Evolutionary conservation across 2,329 filamentous ascomycete species (phyloP).

Genomic region (Paecilomyces variotii): DNA sequence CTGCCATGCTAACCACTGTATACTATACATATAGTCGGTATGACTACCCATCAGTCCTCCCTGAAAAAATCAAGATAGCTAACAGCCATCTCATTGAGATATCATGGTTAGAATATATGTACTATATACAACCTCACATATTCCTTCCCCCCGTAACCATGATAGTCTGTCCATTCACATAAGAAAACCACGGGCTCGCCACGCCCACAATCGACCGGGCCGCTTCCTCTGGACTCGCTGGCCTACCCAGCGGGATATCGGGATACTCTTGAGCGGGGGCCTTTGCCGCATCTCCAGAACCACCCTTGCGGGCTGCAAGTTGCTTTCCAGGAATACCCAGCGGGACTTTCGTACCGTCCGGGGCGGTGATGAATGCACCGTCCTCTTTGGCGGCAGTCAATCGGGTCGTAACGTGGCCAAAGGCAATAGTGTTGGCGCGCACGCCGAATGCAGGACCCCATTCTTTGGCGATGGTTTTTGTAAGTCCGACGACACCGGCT

Average conservation of each 20-base stretch:
- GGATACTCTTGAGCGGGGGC: conserved; percentile 38
- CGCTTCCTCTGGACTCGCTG: conserved; percentile 72
- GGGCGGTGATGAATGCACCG: conserved; percentile 68
- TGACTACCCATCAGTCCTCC: too few species aligned
- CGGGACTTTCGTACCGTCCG: conserved; percentile 66
- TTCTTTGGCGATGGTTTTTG: conserved; percentile 85
- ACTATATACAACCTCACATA: conserved; percentile 37
- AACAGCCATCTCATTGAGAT: background rate
- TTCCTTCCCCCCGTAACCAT: conserved; percentile 71
- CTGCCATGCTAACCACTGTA: too few species aligned
- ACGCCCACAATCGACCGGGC: conserved; percentile 70
- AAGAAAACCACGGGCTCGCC: conserved; percentile 72
- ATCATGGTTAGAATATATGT: background rate
- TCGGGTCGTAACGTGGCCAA: conserved; percentile 72
- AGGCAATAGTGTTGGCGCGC: conserved; percentile 73
- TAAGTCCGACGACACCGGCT: conserved; percentile 72
- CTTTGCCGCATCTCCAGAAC: conserved; percentile 18
- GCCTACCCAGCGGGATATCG: conserved; percentile 71
- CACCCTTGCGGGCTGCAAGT: conserved; percentile 19
- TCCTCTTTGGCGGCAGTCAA: conserved; percentile 78
- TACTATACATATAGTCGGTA: too few species aligned
- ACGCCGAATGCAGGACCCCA: conserved; percentile 83
- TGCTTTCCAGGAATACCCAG: conserved; percentile 64
- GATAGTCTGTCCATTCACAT: conserved; percentile 81
- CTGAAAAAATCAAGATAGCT: background rate